Percentiles rank a stretch among this genome's conserved stretches.
These are phyloP conservation scores for Allomyces macrogynus DNA, from an alignment of 192 early-diverging fungal genomes.

Conservation along the genomic window DNA sequence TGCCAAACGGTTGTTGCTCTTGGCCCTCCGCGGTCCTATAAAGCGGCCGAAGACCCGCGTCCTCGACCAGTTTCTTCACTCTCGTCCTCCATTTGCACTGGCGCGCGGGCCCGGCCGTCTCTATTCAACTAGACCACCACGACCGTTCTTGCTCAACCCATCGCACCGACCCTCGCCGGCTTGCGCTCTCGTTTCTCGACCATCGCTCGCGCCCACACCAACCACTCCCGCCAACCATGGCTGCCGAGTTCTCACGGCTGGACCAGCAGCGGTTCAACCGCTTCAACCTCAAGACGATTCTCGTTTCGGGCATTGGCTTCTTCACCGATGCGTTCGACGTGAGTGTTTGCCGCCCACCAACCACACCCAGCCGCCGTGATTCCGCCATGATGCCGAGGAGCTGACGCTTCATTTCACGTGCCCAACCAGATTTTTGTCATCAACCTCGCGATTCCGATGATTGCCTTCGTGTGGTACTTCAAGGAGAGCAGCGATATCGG, in stretches of 20 bases:
- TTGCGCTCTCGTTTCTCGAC: background rate
- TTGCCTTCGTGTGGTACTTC: conserved; percentile 35
- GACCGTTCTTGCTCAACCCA: background rate
- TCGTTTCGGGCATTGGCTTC: conserved; percentile 25
- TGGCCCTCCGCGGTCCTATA: background rate
- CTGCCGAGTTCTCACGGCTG: background rate
- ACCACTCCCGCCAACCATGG: background rate
- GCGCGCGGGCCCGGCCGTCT: background rate
- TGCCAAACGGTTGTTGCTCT: background rate
- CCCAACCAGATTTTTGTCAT: conserved; percentile 50
- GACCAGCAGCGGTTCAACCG: background rate
- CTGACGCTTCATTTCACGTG: too few relatives aligned
- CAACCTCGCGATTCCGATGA: conserved; percentile 69
- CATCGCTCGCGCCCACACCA: background rate
- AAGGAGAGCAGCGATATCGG: conserved; percentile 7
- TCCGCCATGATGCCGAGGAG: too few relatives aligned
- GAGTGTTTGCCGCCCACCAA: too few relatives aligned
- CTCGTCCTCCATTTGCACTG: background rate
- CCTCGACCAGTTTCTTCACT: background rate
- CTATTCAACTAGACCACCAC: background rate
- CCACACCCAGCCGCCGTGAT: too few relatives aligned
- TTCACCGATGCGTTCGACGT: conserved; percentile 82
- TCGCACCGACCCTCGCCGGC: background rate
- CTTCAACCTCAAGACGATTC: background rate
- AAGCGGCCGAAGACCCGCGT: background rate